phyloP scores from a whole-genome alignment of 1,284 basidiomycete species.

The Trichosporon ovoides region DNA sequence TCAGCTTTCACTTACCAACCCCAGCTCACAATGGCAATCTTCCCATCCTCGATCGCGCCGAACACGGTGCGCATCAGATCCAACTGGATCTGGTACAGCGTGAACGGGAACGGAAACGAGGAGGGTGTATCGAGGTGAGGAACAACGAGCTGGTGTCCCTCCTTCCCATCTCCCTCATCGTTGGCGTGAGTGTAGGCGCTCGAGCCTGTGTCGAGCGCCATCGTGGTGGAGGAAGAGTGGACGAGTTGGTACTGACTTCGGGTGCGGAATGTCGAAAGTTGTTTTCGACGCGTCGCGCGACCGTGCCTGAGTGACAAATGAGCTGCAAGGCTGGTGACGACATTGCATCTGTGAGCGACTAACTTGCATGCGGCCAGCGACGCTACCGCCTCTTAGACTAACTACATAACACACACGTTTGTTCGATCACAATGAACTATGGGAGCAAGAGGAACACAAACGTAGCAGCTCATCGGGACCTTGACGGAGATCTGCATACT shows the following conservation, averaged over 20 bases:
- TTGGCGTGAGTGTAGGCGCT: not conserved
- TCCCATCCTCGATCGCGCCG: slow-evolving; percentile 62
- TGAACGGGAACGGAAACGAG: slow-evolving; percentile 72
- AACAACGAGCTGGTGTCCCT: not conserved
- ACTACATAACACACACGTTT: too few relatives aligned
- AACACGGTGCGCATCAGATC: slow-evolving; percentile 87
- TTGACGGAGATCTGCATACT: not conserved
- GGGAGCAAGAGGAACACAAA: too few relatives aligned
- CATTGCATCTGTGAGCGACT: not conserved
- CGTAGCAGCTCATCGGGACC: too few relatives aligned
- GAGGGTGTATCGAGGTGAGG: slow-evolving; percentile 55
- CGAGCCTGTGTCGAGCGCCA: not conserved
- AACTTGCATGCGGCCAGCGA: not conserved
- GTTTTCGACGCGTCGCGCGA: slow-evolving; percentile 13
- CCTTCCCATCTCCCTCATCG: not conserved
- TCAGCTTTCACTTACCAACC: not conserved
- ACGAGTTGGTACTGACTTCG: not conserved
- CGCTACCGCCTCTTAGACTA: too few relatives aligned
- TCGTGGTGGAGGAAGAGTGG: not conserved
- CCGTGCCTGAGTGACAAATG: slow-evolving; percentile 4
- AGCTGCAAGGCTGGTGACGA: not conserved
- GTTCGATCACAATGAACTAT: too few relatives aligned
- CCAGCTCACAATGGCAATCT: slow-evolving; percentile 62
- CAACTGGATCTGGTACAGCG: slow-evolving; percentile 81
- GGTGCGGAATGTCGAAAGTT: not conserved